A percentile compares a stretch with the other conserved stretches of the same genome.
phyloP scores from a whole-genome alignment of 495 filamentous ascomycete genomes.

The Penicillium maclennaniae region DNA sequence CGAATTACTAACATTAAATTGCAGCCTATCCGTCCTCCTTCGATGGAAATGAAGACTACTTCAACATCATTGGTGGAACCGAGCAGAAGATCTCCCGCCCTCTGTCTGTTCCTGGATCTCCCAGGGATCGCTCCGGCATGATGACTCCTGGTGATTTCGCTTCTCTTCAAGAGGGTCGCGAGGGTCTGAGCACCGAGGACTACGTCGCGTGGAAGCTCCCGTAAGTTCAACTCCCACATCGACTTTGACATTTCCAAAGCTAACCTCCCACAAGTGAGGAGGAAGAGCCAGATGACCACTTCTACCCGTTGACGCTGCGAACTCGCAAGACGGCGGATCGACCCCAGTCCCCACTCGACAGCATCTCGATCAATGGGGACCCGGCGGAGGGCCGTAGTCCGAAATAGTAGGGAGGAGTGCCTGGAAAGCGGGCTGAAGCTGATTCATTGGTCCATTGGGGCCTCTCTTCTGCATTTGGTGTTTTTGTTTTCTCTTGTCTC shows the following conservation, averaged over 20 bases:
- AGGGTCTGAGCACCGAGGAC: conserved; percentile 93
- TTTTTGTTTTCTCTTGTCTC: conserved; percentile 8
- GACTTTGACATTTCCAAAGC: not conserved
- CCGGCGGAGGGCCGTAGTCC: conserved; percentile 9
- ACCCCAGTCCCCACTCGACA: conserved; percentile 40
- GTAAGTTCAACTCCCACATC: conserved; percentile 55
- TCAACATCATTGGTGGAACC: conserved; percentile 79
- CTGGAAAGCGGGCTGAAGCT: not conserved
- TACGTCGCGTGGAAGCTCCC: conserved; percentile 97
- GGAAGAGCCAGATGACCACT: conserved; percentile 91
- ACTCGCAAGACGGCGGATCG: conserved; percentile 40
- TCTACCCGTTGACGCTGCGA: conserved; percentile 80
- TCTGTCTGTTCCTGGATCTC: conserved; percentile 89
- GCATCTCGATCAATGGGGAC: conserved; percentile 35
- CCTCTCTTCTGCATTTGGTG: conserved; percentile 16
- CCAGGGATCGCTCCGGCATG: conserved; percentile 86
- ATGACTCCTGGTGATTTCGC: conserved; percentile 99
- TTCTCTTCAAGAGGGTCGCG: conserved; percentile 86
- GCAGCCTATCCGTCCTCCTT: conserved; percentile 85
- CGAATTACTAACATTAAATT: not conserved
- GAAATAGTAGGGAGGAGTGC: not conserved
- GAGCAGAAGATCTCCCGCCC: conserved; percentile 93
- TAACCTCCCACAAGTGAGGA: conserved; percentile 66
- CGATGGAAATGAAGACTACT: conserved; percentile 67
- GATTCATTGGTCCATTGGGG: conserved; percentile 2